Evolutionary conservation across 306 rosid genomes (phyloP).

Genomic region (Gleditsia sinensis): DNA sequence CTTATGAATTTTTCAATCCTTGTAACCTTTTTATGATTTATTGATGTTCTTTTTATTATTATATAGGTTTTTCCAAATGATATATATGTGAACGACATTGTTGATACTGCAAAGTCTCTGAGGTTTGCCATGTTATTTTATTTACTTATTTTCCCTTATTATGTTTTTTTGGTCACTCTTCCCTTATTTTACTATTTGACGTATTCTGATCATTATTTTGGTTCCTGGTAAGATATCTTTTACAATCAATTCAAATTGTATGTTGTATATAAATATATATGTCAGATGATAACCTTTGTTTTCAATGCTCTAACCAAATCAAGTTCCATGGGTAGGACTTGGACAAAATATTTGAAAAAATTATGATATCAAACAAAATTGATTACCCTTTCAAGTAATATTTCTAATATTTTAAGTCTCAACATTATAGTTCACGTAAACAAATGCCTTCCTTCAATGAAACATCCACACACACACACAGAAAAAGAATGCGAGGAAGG

Average conservation of each 20-base stretch:
- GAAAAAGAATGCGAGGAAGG: not conserved
- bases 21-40: slow-evolving; percentile 27
- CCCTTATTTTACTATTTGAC: slow-evolving; percentile 18
- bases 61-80: slow-evolving; percentile 83
- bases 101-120: slow-evolving; percentile 62
- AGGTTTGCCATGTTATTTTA: slow-evolving; percentile 52
- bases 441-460: not conserved
- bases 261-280: not conserved
- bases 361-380: not conserved
- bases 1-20: not conserved
- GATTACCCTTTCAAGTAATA: not conserved
- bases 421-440: not conserved
- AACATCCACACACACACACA: not conserved
- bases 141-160: not conserved
- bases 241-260: not conserved
- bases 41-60: slow-evolving; percentile 33
- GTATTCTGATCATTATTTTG: slow-evolving; percentile 3
- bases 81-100: slow-evolving; percentile 61
- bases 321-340: not conserved
- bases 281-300: not conserved
- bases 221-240: not conserved
- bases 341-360: not conserved
- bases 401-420: not conserved
- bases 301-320: not conserved
- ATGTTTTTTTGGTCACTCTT: not conserved